phyloP scores from a whole-genome alignment of 2,329 filamentous ascomycete genomes.

The Aspergillus ustus region DNA sequence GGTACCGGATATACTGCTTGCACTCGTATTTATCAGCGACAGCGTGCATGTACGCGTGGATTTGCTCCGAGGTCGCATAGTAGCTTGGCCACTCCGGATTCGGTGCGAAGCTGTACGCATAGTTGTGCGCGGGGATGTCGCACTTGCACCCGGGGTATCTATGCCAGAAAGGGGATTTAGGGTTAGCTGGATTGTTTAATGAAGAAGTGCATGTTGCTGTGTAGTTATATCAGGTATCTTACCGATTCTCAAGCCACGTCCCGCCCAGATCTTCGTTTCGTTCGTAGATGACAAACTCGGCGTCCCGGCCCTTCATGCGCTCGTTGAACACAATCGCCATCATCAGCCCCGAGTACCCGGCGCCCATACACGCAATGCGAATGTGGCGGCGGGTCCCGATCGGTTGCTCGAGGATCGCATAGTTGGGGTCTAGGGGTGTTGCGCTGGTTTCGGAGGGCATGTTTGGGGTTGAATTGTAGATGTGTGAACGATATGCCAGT shows the following conservation, averaged over 20 bases:
- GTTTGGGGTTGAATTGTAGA: background rate
- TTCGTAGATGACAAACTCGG: conserved; percentile 33
- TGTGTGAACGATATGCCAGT: no score
- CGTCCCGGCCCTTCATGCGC: conserved; percentile 15
- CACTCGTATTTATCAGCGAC: conserved; percentile 45
- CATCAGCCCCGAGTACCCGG: conserved; percentile 24
- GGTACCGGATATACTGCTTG: conserved; percentile 41
- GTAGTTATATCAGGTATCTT: conserved; percentile 11
- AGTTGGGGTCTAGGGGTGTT: background rate
- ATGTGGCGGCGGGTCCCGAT: conserved; percentile 17
- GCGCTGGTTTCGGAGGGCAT: no score
- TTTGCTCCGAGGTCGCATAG: conserved; percentile 46
- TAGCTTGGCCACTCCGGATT: conserved; percentile 50
- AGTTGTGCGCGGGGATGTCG: conserved; percentile 36
- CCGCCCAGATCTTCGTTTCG: conserved; percentile 37
- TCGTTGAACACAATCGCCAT: conserved; percentile 33
- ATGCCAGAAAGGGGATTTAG: no score
- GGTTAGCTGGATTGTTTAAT: no score
- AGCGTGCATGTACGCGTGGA: conserved; percentile 48
- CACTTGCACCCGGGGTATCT: conserved; percentile 39
- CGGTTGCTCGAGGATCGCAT: conserved; percentile 11
- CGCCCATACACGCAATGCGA: conserved; percentile 22
- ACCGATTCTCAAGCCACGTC: conserved; percentile 38
- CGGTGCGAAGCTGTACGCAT: conserved; percentile 48
- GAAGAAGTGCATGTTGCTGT: background rate